Evolutionary conservation across 495 filamentous ascomycete genomes (phyloP), one percentile per base, ranked within the genome.

Genomic region (Massariosphaeria phaeospora): DNA sequence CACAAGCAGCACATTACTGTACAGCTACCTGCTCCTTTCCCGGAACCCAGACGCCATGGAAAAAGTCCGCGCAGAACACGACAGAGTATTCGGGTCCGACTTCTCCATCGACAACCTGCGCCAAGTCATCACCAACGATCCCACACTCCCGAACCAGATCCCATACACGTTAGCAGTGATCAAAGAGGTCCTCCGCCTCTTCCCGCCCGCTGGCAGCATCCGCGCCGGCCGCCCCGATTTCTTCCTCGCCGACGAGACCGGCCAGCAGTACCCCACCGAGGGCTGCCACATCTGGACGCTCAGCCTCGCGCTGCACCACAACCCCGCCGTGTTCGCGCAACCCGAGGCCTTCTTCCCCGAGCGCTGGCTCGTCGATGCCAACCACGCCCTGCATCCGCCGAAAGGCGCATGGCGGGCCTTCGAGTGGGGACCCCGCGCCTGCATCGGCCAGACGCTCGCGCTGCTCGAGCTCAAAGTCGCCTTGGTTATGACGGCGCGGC

Each of bases 391-490:
- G 0, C 52, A 55, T 34, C 57, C 57, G 9, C 5, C 0, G 1
- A 57, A 52, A 24, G 46, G 29, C 2, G 21, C 54, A 0, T 63
- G 54, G 54, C 42, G 60, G 21, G 1, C 53, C 0, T 62, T 62
- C 25, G 59, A 62, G 24, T 48, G 67, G 8, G 79, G 79, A 0
- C 73, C 77, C 6, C 56, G 79, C 6, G 71, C 67, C 21, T 82
- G 79, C 55, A 75, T 82, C 17, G 79, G 80, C 0, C 74, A 80
- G 63, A 81, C 62, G 61, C 76, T 18, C 20, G 57, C 51, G 21
- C 12, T 26, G 17, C 1, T 45, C 15, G 51, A 61, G 33, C 25
- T 61, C 12, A 71, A 70, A 41, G 58, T 78, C 27, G 64, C 74
- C 13, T 36, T 79, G 13, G 76, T 70, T 0, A 53, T 80, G 57